These are phyloP conservation scores for Cornus suecica DNA, from an alignment of 148 eudicot species.

Conservation along the genomic window DNA sequence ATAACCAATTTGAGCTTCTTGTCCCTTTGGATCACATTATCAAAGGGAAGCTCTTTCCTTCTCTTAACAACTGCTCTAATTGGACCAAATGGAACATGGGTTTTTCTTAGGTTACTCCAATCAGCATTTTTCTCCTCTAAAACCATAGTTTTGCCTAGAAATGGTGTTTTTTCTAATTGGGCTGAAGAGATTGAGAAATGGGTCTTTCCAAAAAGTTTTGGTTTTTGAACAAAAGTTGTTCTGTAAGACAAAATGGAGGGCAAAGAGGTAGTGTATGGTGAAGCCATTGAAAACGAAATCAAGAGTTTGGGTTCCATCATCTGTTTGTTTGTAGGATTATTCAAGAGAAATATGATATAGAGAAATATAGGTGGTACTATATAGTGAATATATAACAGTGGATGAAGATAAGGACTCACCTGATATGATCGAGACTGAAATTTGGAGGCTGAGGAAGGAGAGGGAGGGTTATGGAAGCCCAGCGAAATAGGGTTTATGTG, in stretches of 20 bases:
- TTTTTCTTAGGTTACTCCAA: constrained; percentile 33
- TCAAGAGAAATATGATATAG: background rate
- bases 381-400: background rate
- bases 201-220: constrained; percentile 22
- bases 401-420: constrained; percentile 14
- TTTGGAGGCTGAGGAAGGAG: background rate
- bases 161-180: constrained; percentile 32
- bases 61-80: constrained; percentile 80
- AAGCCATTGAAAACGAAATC: constrained; percentile 31
- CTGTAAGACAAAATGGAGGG: constrained; percentile 55
- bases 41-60: constrained; percentile 86
- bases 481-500: constrained; percentile 11
- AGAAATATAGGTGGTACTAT: background rate
- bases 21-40: constrained; percentile 90
- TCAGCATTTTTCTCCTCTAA: constrained; percentile 24
- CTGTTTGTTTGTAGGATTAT: background rate
- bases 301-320: constrained; percentile 59
- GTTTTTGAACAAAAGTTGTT: constrained; percentile 30
- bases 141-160: constrained; percentile 46
- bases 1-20: constrained; percentile 87
- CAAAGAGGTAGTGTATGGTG: constrained; percentile 33
- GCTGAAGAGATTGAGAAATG: constrained; percentile 20
- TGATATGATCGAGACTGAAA: background rate
- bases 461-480: constrained; percentile 24
- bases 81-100: constrained; percentile 40